Evolutionary conservation across 2,329 filamentous ascomycete genomes (phyloP), one percentile per base, ranked within the genome.

Genomic region (Fonsecaea pedrosoi): DNA sequence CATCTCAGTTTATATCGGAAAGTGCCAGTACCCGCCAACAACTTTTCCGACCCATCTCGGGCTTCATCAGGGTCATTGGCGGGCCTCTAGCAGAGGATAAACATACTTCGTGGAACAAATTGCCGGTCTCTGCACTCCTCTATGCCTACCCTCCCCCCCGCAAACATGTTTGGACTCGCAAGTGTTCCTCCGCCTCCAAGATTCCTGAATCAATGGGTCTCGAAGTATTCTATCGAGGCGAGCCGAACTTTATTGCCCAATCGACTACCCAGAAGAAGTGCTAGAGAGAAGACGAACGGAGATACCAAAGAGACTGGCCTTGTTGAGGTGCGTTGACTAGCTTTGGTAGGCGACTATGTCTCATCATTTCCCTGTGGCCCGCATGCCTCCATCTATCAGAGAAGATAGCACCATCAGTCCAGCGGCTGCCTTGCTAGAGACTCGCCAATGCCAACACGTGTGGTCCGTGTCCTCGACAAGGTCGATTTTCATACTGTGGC

Each of bases 11-110:
- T 42, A 61, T 61, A 21, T 38, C 58, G 48, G 64, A 58, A 48
- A 57, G 64, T 50, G 21, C 63, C 35, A 62, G 32, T 32, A 37
- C 62, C 9, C 64, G 64, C 25, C 32, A 55, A 40, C 64, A 56
- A 32, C 58, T 66, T 7, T 32, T 58, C 12, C 85, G 89, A 40
- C 91, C 96, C 77, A 93, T 98, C 90, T 83, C 85, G 64, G 87
- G 88, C 45, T 99, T 98, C 79, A 94, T 98, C 73, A 89, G 92
- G 70, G 90, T 90, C 1, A 92, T 93, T 53, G 87, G 90, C 75
- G 92, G 90, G 12, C 58, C 50, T 15, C n/a, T 66, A 50, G 37
- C 57, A 30, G 25, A 45, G 21, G 18, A 62, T 35, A 50, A 66
- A 53, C 25, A 53, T 18, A 30, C 10, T 45, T 21, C 57, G 10